These are phyloP conservation scores for Myriosclerotinia duriaeana DNA, from an alignment of 2,329 filamentous ascomycete species.

Conservation along the genomic window DNA sequence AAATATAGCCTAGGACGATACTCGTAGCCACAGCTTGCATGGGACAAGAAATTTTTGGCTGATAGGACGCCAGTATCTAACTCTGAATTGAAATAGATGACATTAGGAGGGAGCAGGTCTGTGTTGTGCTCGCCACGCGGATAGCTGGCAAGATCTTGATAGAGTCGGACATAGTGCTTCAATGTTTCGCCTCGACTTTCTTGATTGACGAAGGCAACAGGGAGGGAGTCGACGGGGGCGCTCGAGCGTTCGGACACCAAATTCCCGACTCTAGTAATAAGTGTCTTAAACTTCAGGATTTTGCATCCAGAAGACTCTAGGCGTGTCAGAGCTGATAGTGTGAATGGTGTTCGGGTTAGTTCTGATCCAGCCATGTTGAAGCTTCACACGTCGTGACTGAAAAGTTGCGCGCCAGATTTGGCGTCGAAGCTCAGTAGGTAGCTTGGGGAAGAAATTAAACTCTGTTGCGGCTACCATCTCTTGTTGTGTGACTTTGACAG, in stretches of 20 bases:
- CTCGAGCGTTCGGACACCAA: too few relatives aligned
- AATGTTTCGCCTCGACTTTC: not conserved
- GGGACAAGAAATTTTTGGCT: too few relatives aligned
- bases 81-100: not conserved
- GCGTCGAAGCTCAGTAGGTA: not conserved
- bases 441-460: not conserved
- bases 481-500: not conserved
- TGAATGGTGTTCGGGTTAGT: too few relatives aligned
- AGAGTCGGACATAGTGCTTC: not conserved
- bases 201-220: not conserved
- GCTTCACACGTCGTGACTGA: not conserved
- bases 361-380: not conserved
- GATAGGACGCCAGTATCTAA: not conserved
- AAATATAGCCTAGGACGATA: too few relatives aligned
- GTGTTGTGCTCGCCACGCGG: not conserved
- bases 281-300: too few relatives aligned
- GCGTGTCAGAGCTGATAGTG: too few relatives aligned
- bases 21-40: too few relatives aligned
- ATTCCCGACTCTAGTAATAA: too few relatives aligned
- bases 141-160: not conserved
- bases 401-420: constrained; percentile 1
- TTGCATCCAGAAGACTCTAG: too few relatives aligned
- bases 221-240: not conserved
- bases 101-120: not conserved
- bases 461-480: not conserved